A percentile compares a stretch with the other conserved stretches of the same genome.
Evolutionary conservation across 2,329 filamentous ascomycete genomes (phyloP).

Genomic region (Claviceps pazoutovae): DNA sequence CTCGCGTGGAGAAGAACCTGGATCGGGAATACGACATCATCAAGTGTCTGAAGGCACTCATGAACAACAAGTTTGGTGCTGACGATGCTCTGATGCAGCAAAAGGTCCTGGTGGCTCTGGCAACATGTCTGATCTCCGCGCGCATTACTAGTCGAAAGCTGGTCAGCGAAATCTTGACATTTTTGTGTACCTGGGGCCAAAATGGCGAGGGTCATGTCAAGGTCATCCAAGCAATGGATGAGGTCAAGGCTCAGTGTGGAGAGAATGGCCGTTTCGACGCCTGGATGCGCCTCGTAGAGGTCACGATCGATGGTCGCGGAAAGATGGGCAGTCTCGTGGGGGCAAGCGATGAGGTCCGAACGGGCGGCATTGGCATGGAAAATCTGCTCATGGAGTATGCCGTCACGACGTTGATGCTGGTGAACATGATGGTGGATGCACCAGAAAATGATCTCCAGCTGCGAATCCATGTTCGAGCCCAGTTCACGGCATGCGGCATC

Average conservation of each 20-base stretch:
- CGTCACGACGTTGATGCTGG: slow-evolving; percentile 80
- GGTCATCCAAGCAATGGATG: slow-evolving; percentile 85
- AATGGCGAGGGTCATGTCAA: slow-evolving; percentile 75
- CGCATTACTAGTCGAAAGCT: slow-evolving; percentile 85
- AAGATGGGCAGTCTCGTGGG: slow-evolving; percentile 98
- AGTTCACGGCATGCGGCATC: slow-evolving; percentile 92
- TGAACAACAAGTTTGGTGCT: slow-evolving; percentile 99
- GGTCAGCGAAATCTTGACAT: slow-evolving; percentile 91
- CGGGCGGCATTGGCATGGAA: slow-evolving; percentile 95
- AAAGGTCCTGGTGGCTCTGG: slow-evolving; percentile 77
- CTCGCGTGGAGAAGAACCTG: slow-evolving; percentile 58
- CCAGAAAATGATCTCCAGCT: slow-evolving; percentile 80
- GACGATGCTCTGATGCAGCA: slow-evolving; percentile 88
- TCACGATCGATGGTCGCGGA: slow-evolving; percentile 88
- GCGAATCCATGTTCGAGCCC: slow-evolving; percentile 84
- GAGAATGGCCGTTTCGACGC: slow-evolving; percentile 95
- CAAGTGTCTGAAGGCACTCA: slow-evolving; percentile 91
- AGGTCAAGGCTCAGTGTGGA: slow-evolving; percentile 72
- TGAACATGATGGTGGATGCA: slow-evolving; percentile 94
- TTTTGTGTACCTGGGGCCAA: slow-evolving; percentile 86
- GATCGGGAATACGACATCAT: slow-evolving; percentile 94
- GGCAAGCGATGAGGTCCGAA: slow-evolving; percentile 89
- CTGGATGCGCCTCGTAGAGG: slow-evolving; percentile 97
- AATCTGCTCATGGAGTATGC: slow-evolving; percentile 98
- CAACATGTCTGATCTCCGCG: slow-evolving; percentile 74